phyloP scores from a whole-genome alignment of 805 yeast genomes.

The Starmerella asiatica region DNA sequence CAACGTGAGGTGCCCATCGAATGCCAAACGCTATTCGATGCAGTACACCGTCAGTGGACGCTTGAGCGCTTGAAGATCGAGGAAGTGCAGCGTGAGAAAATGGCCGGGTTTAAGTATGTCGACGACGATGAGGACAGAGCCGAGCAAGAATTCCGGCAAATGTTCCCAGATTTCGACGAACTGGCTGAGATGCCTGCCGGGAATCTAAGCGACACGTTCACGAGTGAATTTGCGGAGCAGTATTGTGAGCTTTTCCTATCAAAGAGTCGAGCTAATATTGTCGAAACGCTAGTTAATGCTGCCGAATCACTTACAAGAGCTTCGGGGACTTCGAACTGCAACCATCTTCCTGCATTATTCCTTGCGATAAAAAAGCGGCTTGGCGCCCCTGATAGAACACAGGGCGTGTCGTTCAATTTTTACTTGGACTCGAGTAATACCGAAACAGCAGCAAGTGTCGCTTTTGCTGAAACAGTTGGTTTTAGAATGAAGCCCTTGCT shows the following conservation, averaged over 20 bases:
- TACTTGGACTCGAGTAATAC: slow-evolving; percentile 48
- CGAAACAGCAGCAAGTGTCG: slow-evolving; percentile 51
- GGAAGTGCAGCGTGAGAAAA: slow-evolving; percentile 45
- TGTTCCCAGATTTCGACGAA: slow-evolving; percentile 68
- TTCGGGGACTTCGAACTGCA: background rate
- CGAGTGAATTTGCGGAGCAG: slow-evolving; percentile 30
- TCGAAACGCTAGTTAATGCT: slow-evolving; percentile 1
- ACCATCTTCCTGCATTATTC: slow-evolving; percentile 13
- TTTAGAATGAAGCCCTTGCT: slow-evolving; percentile 37
- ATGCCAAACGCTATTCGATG: slow-evolving; percentile 32
- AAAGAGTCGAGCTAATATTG: background rate
- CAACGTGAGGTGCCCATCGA: background rate
- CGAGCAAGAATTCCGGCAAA: slow-evolving; percentile 62
- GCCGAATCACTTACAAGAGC: background rate
- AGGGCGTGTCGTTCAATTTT: slow-evolving; percentile 32
- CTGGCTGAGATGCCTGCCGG: background rate
- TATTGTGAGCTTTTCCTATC: slow-evolving; percentile 4
- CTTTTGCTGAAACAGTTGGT: slow-evolving; percentile 34
- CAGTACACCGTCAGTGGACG: slow-evolving; percentile 71
- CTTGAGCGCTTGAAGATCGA: slow-evolving; percentile 53
- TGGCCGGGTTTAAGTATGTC: slow-evolving; percentile 50
- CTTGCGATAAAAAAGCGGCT: slow-evolving; percentile 8
- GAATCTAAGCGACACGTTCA: slow-evolving; percentile 4
- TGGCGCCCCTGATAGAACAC: too few relatives aligned
- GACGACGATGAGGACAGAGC: slow-evolving; percentile 47